Evolutionary conservation across 345 rosid genomes (phyloP), one percentile per base, ranked within the genome.

Genomic region (Carallia pectinifolia): DNA sequence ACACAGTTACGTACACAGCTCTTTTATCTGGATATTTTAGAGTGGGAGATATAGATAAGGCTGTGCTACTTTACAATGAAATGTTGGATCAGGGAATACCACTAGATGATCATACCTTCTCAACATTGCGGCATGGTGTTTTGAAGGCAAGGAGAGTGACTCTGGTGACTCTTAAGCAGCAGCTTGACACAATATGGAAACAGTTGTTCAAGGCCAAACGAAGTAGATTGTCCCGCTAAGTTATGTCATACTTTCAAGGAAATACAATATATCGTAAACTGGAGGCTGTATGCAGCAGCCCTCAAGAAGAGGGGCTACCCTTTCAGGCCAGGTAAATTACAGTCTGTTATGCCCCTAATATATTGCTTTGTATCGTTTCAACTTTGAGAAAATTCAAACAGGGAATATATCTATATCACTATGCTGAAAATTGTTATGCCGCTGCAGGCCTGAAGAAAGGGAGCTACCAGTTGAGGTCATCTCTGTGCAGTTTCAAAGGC

Each of bases 1-100:
- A 93, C 84, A 75, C 17, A 17, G 83, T 77, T 58, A 74, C 91
- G 8, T 89, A 83, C 74, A 77, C 83, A 10, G 79, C 85, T 77
- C 91, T 91, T 58, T 70, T 93, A 62, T 75, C 69, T 62, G 84
- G 84, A 48, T 82, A 63, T 75, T 74, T 67, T 38, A 74, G 74
- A 36, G 37, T 66, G 62, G 89, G 92, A 71, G 76, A 75, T 69
- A 31, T 81, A 19, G 73, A 77, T 60, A 80, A 75, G 76, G 88
- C 86, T 77, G 55, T 38, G 50, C 37, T 65, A 59, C 87, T 91
- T 72, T 48, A 66, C 59, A 52, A 74, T 58, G 81, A 84, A 67
- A 79, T 86, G 85, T 69, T 56, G 60, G 53, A 16, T 38, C 77
- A 82, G 71, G 78, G 83, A 56, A 74, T 83, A 71, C 18, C 15